phyloP scores from a whole-genome alignment of 192 early-diverging fungal genomes.

The Entomortierella beljakovae region DNA sequence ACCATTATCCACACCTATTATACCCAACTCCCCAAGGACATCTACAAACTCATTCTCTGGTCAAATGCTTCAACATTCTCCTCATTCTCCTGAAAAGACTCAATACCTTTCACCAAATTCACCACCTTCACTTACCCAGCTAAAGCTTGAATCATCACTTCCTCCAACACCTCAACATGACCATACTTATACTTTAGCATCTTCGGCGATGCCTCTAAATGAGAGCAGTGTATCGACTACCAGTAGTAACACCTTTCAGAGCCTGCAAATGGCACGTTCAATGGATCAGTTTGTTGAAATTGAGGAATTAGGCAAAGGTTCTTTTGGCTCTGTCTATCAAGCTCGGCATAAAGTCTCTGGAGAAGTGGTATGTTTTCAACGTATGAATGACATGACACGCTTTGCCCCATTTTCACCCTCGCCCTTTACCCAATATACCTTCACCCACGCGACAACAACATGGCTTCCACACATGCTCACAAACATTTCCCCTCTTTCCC shows the following conservation, averaged over 20 bases:
- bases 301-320: conserved; percentile 84
- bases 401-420: neutral
- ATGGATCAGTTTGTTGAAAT: conserved; percentile 71
- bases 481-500: neutral
- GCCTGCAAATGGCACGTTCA: conserved; percentile 12
- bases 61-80: too few species aligned
- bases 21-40: conserved; percentile 4
- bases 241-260: neutral
- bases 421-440: neutral
- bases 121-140: neutral
- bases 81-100: neutral
- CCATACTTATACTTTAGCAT: conserved; percentile 5
- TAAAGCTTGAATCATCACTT: neutral
- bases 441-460: too few species aligned
- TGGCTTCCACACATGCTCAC: neutral
- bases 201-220: conserved; percentile 15
- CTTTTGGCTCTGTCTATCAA: conserved; percentile 83
- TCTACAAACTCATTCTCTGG: conserved; percentile 5
- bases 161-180: conserved; percentile 32
- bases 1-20: conserved; percentile 1
- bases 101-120: neutral
- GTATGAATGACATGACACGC: neutral
- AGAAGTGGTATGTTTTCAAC: conserved; percentile 66
- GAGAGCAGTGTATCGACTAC: conserved; percentile 9
- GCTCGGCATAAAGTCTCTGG: conserved; percentile 73